phyloP scores from a whole-genome alignment of 306 rosid species.

The Ormosia emarginata region DNA sequence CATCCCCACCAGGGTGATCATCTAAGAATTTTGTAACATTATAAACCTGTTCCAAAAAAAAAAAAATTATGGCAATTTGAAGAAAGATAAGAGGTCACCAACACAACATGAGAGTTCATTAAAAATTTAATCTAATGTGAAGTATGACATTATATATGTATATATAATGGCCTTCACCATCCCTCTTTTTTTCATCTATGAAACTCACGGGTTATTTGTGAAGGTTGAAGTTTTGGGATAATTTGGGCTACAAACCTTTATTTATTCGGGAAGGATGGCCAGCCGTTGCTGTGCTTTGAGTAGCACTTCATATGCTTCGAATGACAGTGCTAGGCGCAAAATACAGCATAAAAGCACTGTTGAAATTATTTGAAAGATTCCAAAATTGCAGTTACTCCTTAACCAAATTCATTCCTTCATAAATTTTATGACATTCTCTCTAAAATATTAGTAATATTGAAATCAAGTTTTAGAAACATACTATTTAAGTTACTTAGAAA shows the following conservation, averaged over 20 bases:
- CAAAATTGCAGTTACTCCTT: background rate
- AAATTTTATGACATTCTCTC: background rate
- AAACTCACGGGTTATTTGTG: too few species aligned
- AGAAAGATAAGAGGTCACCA: background rate
- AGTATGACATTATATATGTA: background rate
- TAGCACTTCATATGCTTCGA: background rate
- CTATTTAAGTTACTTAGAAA: too few species aligned
- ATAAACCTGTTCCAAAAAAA: conserved; percentile 50
- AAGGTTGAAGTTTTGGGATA: too few species aligned
- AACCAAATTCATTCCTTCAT: background rate
- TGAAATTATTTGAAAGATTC: background rate
- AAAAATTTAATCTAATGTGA: background rate
- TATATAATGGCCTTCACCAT: too few species aligned
- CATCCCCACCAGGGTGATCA: conserved; percentile 96
- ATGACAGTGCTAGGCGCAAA: background rate
- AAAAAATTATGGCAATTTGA: background rate
- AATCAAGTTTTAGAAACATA: background rate
- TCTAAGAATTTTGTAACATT: conserved; percentile 76
- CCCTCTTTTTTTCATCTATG: too few species aligned
- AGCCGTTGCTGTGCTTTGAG: background rate
- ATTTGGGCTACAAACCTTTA: too few species aligned
- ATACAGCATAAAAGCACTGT: background rate
- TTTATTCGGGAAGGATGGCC: too few species aligned
- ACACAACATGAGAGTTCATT: background rate
- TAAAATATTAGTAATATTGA: background rate